Evolutionary conservation across 495 filamentous ascomycete genomes (phyloP).

Genomic region (Neurospora sp.): DNA sequence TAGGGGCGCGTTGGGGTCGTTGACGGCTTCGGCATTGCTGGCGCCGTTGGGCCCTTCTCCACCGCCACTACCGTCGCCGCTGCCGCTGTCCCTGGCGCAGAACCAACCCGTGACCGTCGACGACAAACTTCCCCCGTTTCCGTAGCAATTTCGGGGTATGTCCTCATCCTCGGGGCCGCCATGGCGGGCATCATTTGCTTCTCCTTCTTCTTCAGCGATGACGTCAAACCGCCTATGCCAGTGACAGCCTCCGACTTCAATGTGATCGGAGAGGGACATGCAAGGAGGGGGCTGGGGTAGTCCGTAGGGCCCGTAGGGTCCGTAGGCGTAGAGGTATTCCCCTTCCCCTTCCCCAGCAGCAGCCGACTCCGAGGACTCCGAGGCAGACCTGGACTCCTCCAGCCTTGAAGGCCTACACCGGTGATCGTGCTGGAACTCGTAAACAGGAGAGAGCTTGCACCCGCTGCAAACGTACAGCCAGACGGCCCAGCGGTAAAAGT

Average conservation of each 20-base stretch:
- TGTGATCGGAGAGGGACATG: background rate
- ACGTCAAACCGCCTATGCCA: background rate
- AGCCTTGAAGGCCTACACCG: background rate
- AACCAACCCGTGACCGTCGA: background rate
- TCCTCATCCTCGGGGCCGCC: background rate
- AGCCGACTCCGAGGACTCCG: background rate
- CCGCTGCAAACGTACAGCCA: background rate
- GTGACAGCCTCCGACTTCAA: background rate
- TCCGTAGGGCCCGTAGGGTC: too few relatives aligned
- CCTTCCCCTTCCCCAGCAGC: background rate
- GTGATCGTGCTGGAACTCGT: background rate
- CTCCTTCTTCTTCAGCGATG: background rate
- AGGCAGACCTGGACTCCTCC: background rate
- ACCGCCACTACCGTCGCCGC: background rate
- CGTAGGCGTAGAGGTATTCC: background rate
- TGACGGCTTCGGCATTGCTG: background rate
- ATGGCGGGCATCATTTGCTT: background rate
- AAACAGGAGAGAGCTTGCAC: background rate
- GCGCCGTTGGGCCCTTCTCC: background rate
- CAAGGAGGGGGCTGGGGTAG: background rate
- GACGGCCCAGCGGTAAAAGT: background rate
- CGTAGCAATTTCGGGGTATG: background rate
- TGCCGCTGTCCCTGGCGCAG: background rate
- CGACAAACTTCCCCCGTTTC: background rate
- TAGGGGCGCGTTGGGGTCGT: background rate